phyloP scores from a whole-genome alignment of 179 eudicot species.

The Patellifolia procumbens region DNA sequence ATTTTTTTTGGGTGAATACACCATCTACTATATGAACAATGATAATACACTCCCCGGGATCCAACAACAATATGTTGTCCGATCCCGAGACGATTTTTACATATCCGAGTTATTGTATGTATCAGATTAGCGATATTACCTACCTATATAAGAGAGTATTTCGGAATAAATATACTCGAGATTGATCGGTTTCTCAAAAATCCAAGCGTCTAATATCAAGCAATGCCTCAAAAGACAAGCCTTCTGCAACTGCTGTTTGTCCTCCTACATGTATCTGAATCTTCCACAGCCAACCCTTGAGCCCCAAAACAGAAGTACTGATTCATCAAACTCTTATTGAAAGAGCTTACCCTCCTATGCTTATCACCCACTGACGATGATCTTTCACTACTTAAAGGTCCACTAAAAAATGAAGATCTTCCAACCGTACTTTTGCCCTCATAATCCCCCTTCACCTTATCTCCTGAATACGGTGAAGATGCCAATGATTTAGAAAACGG shows the following conservation, averaged over 20 bases:
- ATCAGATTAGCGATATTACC: too few species aligned
- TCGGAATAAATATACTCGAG: too few species aligned
- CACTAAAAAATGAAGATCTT: conserved; percentile 39
- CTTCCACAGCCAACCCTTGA: conserved; percentile 64
- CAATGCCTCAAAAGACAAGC: conserved; percentile 35
- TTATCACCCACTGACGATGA: conserved; percentile 26
- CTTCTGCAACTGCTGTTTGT: conserved; percentile 35
- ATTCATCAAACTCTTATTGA: conserved; percentile 65
- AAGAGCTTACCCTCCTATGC: conserved; percentile 40
- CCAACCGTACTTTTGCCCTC: conserved; percentile 14
- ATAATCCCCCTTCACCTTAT: conserved; percentile 19
- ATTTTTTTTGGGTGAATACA: too few species aligned
- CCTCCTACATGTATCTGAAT: conserved; percentile 28
- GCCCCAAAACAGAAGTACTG: conserved; percentile 86
- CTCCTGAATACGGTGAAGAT: conserved; percentile 40
- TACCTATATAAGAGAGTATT: too few species aligned
- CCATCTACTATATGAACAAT: too few species aligned
- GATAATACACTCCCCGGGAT: too few species aligned
- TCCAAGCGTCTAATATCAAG: background rate
- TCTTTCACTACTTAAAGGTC: conserved; percentile 36
- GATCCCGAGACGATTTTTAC: too few species aligned
- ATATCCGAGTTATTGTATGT: too few species aligned
- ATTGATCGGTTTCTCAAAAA: too few species aligned
- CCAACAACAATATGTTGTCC: too few species aligned
- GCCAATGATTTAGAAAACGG: conserved; percentile 47